Evolutionary conservation across 495 filamentous ascomycete species (phyloP), one percentile per base, ranked within the genome.

Genomic region (Monascus purpureus): DNA sequence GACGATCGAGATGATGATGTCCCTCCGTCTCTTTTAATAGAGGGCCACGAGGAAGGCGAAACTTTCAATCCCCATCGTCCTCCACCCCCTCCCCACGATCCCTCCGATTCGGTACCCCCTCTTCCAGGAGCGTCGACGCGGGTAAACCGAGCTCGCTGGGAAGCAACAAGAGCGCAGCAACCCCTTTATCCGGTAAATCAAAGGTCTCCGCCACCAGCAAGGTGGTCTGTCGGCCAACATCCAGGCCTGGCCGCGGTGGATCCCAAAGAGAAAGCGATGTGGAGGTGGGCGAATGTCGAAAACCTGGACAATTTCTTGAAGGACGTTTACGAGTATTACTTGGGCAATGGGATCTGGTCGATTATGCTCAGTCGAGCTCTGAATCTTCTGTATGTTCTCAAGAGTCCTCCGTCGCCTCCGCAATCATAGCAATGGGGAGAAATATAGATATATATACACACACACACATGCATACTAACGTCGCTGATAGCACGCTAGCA

Each of bases 1-100:
- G 77, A 83, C n/a, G 82, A 92, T 32, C 71, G 68, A 12, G 82
- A 93, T 47, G 87, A 93, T 32, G 90, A 96, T 41, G 90, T 97
- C 1, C 90, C 90, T 2, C 72, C 73, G 19, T 95, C 88, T 9
- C 65, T 97, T 30, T 55, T 96, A 17, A 72, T 96, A 15, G 90
- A 95, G 52, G 59, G 63, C 8, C 44, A 60, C 12, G 42, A 53
- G n/a, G 38, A 55, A 17, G 50, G 56, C 16, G 54, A 61, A 16
- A 48, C 57, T 13, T 33, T 60, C 14, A 55, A 41, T 32, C 37
- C 48, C 8, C 48, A 41, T n/a, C 51, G 55, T 6, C 53, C 54
- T 40, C 53, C 52, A 15, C 60, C 49, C 23, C 60, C 49, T 25
- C 45, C 56, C 13, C 56, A 57, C 36, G 38, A 43, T 32, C 43